Evolutionary conservation across 805 yeast genomes (phyloP), one percentile per base, ranked within the genome.

Genomic region (Candida nanaspora): DNA sequence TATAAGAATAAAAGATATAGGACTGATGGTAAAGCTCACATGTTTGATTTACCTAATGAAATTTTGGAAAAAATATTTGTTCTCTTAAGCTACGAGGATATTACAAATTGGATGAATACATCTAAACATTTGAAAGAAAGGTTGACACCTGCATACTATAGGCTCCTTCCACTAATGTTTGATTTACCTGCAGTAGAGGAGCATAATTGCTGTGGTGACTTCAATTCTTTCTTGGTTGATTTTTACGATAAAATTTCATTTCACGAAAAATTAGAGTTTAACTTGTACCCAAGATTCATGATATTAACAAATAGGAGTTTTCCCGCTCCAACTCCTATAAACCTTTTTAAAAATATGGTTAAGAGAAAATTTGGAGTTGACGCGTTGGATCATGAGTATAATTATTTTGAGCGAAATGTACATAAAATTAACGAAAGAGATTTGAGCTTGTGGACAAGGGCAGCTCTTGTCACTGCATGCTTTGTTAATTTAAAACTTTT

Each of bases 1-100:
- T 11, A 27, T 32, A 18, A 23, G 16, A 30, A 28, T 23, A 23
- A 23, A 23, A 23, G 27, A 23, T 23, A 8, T 23, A 23, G 27
- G 11, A 23, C 7, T 8, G 27, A 23, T 14, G 15, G 6, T 6
- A 28, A 28, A 15, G 8, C 14, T 28, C 31, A 10, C 14, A 6
- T 30, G n/a, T 14, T 15, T 3, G 43, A 40, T 9, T 41, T 55
- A 10, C 58, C 60, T 5, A 49, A 46, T 34, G 60, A 55, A 45
- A 34, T 55, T 19, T 40, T 55, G 26, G 60, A 54, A 32, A 46
- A 42, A 27, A 41, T 55, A 5, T 32, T 55, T 11, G 31, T 19
- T 3, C 33, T 37, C 27, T 25, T 50, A 4, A 42, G 40, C 13
- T 15, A 49, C 15, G 18, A 27, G 7, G 51, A 31, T 31, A 18